Conservation (phyloP, 2,329 filamentous ascomycete genomes). For the Acarospora socialis region DNA sequence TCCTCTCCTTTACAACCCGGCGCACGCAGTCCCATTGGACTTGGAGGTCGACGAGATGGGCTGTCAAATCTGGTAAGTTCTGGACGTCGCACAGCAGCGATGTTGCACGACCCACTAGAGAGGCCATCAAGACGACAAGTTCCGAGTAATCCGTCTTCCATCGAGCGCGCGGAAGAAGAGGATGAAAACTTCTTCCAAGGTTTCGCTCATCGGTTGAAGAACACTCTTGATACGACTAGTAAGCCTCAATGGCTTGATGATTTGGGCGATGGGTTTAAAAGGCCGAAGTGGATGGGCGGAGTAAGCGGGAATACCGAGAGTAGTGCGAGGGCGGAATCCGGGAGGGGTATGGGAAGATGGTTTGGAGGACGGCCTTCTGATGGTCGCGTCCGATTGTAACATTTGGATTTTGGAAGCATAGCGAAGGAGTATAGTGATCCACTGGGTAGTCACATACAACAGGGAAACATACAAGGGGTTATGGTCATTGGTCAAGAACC, state of each 20-base stretch:
- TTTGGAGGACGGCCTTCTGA: slow-evolving; percentile 27
- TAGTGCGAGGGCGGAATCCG: slow-evolving; percentile 14
- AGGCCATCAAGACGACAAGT: slow-evolving; percentile 20
- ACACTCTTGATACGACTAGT: slow-evolving; percentile 76
- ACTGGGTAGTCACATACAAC: too few species aligned
- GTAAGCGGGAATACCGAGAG: slow-evolving; percentile 21
- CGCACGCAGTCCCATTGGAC: not conserved
- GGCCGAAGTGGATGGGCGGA: slow-evolving; percentile 68
- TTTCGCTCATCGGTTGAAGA: slow-evolving; percentile 72
- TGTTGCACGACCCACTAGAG: slow-evolving; percentile 12
- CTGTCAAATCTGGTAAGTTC: slow-evolving; percentile 1
- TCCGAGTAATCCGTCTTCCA: slow-evolving; percentile 21
- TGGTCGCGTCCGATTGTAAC: too few species aligned
- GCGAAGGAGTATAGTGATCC: too few species aligned
- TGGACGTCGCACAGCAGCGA: slow-evolving; percentile 5
- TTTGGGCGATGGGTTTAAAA: slow-evolving; percentile 52
- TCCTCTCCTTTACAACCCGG: slow-evolving; percentile 4
- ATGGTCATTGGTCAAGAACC: too few species aligned
- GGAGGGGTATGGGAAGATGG: slow-evolving; percentile 23
- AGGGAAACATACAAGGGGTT: too few species aligned
- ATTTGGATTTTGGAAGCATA: too few species aligned
- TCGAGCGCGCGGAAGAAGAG: slow-evolving; percentile 38
- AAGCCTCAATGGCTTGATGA: slow-evolving; percentile 72
- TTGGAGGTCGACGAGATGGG: not conserved
- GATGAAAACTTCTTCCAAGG: slow-evolving; percentile 74